A percentile compares a stretch with the other conserved stretches of the same genome.
These are phyloP conservation scores for Lactarius akahatsu DNA, from an alignment of 768 basidiomycete genomes.

Conservation along the genomic window DNA sequence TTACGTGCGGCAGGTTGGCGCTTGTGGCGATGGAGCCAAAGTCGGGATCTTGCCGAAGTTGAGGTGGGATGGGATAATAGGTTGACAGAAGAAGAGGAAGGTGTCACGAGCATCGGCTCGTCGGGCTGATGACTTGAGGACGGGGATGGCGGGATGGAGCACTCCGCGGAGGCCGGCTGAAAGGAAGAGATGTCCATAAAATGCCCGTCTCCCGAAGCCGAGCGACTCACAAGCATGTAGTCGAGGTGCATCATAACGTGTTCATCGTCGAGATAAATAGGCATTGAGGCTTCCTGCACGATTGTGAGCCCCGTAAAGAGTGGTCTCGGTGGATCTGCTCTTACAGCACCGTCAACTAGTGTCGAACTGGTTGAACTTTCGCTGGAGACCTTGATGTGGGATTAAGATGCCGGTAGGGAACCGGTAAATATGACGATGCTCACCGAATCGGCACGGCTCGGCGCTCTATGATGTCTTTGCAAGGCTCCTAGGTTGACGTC, in stretches of 20 bases:
- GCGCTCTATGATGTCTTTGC: conserved; percentile 19
- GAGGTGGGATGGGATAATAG: conserved; percentile 31
- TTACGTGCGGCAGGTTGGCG: conserved; percentile 33
- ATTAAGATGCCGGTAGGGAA: not conserved
- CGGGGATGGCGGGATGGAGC: conserved; percentile 30
- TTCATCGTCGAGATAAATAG: conserved; percentile 22
- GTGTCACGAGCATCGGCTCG: conserved; percentile 23
- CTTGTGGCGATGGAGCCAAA: conserved; percentile 52
- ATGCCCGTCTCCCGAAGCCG: not conserved
- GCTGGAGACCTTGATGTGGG: conserved; percentile 21
- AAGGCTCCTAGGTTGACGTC: conserved; percentile 20
- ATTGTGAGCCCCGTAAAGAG: not conserved
- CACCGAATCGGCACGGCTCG: conserved; percentile 28
- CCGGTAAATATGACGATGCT: conserved; percentile 5
- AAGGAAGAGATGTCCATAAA: conserved; percentile 19
- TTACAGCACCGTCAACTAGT: conserved; percentile 26
- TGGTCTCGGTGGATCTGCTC: not conserved
- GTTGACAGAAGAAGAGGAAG: conserved; percentile 25
- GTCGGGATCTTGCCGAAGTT: conserved; percentile 37
- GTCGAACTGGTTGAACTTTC: conserved; percentile 27
- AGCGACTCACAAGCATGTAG: conserved; percentile 25
- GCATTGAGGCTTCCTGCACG: conserved; percentile 16
- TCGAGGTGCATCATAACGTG: conserved; percentile 28
- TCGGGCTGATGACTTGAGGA: conserved; percentile 30
- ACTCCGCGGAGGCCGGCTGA: conserved; percentile 29